These are phyloP conservation scores for Scutellaria baicalensis DNA, from an alignment of 257 asterid species.

Conservation along the genomic window DNA sequence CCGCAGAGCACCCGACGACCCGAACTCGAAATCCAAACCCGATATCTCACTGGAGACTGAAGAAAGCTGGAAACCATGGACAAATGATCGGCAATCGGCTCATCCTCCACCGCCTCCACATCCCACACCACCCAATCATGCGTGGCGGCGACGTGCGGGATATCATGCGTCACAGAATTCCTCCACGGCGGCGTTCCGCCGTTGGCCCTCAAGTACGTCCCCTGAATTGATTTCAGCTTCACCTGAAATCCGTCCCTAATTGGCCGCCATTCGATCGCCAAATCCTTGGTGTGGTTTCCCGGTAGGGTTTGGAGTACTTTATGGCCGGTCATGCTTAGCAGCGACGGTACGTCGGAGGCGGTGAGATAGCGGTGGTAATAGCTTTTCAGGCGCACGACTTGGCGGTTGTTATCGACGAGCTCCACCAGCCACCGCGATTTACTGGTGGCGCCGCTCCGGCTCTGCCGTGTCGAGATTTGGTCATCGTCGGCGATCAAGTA, in stretches of 20 bases:
- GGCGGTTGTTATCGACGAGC: constrained; percentile 41
- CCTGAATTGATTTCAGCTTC: constrained; percentile 43
- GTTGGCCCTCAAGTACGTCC: constrained; percentile 73
- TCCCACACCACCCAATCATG: constrained; percentile 75
- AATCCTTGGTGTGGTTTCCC: constrained; percentile 24
- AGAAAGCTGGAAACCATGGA: constrained; percentile 58
- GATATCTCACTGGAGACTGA: constrained; percentile 63
- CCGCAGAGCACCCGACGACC: constrained; percentile 44
- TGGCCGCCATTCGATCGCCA: constrained; percentile 66
- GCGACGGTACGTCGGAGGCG: constrained; percentile 52
- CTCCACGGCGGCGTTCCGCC: constrained; percentile 99
- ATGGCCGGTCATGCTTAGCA: constrained; percentile 78
- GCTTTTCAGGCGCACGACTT: constrained; percentile 61
- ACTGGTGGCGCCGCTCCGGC: constrained; percentile 50
- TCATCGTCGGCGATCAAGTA: constrained; percentile 83
- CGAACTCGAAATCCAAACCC: constrained; percentile 48
- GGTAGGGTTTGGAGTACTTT: constrained; percentile 50
- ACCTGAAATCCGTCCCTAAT: constrained; percentile 80
- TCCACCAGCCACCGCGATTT: constrained; percentile 83
- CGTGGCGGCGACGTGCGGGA: constrained; percentile 39
- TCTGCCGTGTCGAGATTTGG: constrained; percentile 56
- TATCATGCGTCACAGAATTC: constrained; percentile 75
- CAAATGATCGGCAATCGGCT: constrained; percentile 41
- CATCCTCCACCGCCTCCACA: constrained; percentile 51
- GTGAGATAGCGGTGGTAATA: constrained; percentile 61